A percentile compares a stretch with the other conserved stretches of the same genome.
Evolutionary conservation across 1,284 basidiomycete genomes (phyloP).

Genomic region (Cerioporus squamosus): DNA sequence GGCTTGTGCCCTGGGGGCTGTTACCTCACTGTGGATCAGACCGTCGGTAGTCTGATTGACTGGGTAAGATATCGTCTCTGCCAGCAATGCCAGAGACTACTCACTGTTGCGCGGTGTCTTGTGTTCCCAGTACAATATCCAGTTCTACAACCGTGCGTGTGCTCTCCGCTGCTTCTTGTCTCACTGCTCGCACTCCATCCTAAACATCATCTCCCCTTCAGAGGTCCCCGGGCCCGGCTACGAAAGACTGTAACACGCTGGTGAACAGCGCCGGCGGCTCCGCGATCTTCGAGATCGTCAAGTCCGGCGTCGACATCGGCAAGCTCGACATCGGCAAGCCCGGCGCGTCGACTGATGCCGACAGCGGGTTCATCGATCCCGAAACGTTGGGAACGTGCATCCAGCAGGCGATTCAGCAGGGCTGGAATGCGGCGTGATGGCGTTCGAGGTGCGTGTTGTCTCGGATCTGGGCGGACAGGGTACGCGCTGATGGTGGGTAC

Average conservation of each 20-base stretch:
- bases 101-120: slow-evolving; percentile 34
- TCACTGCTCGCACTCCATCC: not conserved
- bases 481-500: too few species aligned
- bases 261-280: slow-evolving; percentile 46
- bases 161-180: slow-evolving; percentile 51
- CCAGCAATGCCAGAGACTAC: not conserved
- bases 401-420: slow-evolving; percentile 52
- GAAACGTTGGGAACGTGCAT: slow-evolving; percentile 59
- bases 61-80: slow-evolving; percentile 25
- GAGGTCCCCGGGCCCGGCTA: slow-evolving; percentile 56
- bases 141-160: slow-evolving; percentile 30
- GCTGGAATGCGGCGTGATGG: slow-evolving; percentile 62
- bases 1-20: slow-evolving; percentile 45
- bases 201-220: slow-evolving; percentile 22
- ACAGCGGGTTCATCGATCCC: slow-evolving; percentile 60
- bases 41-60: slow-evolving; percentile 50
- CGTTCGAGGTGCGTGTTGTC: slow-evolving; percentile 25
- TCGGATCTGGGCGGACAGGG: not conserved
- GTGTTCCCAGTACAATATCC: too few species aligned
- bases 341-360: slow-evolving; percentile 49
- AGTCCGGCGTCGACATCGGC: slow-evolving; percentile 43
- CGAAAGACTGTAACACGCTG: slow-evolving; percentile 30
- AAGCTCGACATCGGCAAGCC: slow-evolving; percentile 69
- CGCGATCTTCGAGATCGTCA: slow-evolving; percentile 62
- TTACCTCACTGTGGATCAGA: slow-evolving; percentile 56